A percentile compares a stretch with the other conserved stretches of the same genome.
Evolutionary conservation across 768 basidiomycete genomes (phyloP).

Genomic region (Exsudoporus frostii): DNA sequence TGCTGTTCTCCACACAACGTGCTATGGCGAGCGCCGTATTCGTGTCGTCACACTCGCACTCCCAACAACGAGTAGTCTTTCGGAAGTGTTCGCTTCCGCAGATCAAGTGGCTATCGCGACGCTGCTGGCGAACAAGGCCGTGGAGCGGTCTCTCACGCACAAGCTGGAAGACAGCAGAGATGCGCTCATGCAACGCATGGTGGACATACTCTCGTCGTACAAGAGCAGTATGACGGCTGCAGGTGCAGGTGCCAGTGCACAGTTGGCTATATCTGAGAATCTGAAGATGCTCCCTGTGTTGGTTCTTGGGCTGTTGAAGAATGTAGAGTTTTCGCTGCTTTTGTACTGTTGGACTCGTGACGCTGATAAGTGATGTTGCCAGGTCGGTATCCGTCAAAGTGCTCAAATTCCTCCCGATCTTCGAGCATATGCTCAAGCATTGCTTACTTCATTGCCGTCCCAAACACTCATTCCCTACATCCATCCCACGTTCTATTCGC

Average conservation of each 20-base stretch:
- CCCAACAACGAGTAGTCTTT: slow-evolving; percentile 83
- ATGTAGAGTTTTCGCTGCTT: slow-evolving; percentile 50
- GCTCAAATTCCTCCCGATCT: slow-evolving; percentile 97
- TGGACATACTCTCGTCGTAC: slow-evolving; percentile 83
- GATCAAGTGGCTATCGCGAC: slow-evolving; percentile 87
- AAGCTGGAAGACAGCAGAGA: slow-evolving; percentile 90
- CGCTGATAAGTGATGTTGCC: background rate
- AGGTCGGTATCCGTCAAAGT: slow-evolving; percentile 95
- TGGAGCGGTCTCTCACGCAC: slow-evolving; percentile 80
- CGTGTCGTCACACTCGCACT: slow-evolving; percentile 86
- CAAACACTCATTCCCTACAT: slow-evolving; percentile 92
- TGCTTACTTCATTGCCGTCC: slow-evolving; percentile 87
- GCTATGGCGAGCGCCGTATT: slow-evolving; percentile 89
- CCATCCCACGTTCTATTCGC: slow-evolving; percentile 91
- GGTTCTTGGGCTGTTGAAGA: slow-evolving; percentile 88
- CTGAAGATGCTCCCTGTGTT: slow-evolving; percentile 92
- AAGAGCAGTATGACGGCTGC: slow-evolving; percentile 96
- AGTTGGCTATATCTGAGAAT: slow-evolving; percentile 90
- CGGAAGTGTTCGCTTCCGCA: slow-evolving; percentile 86
- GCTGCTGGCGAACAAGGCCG: slow-evolving; percentile 86
- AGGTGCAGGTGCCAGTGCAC: slow-evolving; percentile 90
- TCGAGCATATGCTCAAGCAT: slow-evolving; percentile 88
- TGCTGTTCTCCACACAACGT: slow-evolving; percentile 91
- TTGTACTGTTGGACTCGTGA: background rate
- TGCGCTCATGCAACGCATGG: slow-evolving; percentile 75